Percentiles rank a stretch among this genome's conserved stretches.
phyloP scores from a whole-genome alignment of 495 filamentous ascomycete genomes.

The Collariella sp. region DNA sequence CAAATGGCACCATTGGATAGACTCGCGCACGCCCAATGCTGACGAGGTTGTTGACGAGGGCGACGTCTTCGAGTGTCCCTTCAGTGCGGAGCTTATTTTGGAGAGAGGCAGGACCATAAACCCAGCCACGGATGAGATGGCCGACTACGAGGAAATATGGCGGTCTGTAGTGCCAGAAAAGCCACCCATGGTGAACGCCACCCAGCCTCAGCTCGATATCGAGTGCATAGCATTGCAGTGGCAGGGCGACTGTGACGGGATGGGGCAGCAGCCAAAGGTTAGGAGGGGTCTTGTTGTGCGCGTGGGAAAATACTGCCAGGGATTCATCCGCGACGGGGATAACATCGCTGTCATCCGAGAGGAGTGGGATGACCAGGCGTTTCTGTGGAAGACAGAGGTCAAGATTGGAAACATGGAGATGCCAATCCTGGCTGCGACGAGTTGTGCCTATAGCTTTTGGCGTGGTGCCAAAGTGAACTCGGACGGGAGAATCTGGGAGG shows the following conservation, averaged over 20 bases:
- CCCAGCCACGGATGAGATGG: conserved; percentile 31
- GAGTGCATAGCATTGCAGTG: background rate
- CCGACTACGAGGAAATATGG: conserved; percentile 50
- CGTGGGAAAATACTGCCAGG: conserved; percentile 42
- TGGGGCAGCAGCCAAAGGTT: background rate
- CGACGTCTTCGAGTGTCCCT: conserved; percentile 35
- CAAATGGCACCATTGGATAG: conserved; percentile 46
- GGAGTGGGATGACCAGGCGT: conserved; percentile 23
- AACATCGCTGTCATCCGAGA: conserved; percentile 37
- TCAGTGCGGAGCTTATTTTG: conserved; percentile 32
- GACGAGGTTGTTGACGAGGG: conserved; percentile 41
- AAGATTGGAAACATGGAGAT: conserved; percentile 13
- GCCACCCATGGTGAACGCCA: conserved; percentile 5
- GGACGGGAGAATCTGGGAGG: conserved; percentile 13
- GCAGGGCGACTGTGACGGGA: conserved; percentile 1
- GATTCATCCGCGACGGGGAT: conserved; percentile 33
- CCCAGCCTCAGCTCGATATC: conserved; percentile 5
- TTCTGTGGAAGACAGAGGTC: conserved; percentile 12
- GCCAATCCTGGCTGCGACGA: conserved; percentile 10
- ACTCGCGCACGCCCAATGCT: conserved; percentile 31
- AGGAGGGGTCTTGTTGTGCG: conserved; percentile 39
- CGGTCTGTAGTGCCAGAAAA: conserved; percentile 21
- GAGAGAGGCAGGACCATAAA: conserved; percentile 46
- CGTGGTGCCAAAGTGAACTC: conserved; percentile 10
- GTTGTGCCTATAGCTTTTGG: conserved; percentile 6